Evolutionary conservation across 2,329 filamentous ascomycete genomes (phyloP), one percentile per base, ranked within the genome.

Genomic region (Didymella glomerata): DNA sequence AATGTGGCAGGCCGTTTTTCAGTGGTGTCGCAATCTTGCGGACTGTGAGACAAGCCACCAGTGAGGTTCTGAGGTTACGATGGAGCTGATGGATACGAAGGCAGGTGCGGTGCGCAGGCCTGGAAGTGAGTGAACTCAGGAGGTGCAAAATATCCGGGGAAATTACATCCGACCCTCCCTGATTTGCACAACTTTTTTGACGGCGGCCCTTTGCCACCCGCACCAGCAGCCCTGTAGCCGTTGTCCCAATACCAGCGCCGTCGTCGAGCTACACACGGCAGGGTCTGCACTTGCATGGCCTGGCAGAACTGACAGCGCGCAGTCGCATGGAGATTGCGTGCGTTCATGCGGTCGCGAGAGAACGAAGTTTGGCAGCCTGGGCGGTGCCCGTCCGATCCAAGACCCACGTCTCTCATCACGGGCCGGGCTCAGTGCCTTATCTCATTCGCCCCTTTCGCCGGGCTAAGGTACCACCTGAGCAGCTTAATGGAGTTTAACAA

Each of bases 401-500:
- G 52, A 64, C 53, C 60, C 60, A 50, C 52, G 61, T 51, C 52
- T 22, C 18, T 45, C 38, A 34, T 50, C 9, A 42, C 18, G 27
- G 48, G 41, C 45, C 38, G 34, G 48, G 20, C 32, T 34, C 25
- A 20, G 22, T 13, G n/a, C 14, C 6, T n/a, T 22, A 9, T 54
- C 55, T 60, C 52, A 63, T 65, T 63, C 49, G 63, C 54, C 48
- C 22, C 45, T 11, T 20, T 47, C 16, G 49, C 51, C 27, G 27
- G 47, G 47, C 38, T 38, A 46, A 53, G 59, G 48, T 57, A 53
- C 48, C 64, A 63, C 58, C 50, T 36, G 40, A 30, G 48, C 45
- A 50, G 48, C 55, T 55, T 57, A 49, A 60, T 51, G 36, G 57
- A 63, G 64, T 57, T 58, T 62, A 60, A 54, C 48, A 53, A 53